Base-by-base conservation (phyloP, 495 filamentous ascomycete genomes). In the Xylaria flabelliformis region DNA sequence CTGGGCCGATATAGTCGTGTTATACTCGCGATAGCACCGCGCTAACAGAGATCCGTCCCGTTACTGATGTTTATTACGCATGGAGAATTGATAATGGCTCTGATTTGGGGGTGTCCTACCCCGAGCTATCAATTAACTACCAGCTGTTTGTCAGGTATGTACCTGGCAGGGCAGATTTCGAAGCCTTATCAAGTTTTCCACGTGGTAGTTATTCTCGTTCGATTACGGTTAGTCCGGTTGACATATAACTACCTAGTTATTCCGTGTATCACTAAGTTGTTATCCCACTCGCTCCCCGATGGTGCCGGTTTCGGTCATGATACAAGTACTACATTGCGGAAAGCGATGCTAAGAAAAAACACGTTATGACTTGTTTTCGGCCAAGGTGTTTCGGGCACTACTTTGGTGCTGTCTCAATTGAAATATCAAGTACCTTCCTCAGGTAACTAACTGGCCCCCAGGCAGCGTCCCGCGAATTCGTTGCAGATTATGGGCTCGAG, bases 21-120 rank as follows among this genome's bases (percentile, higher is more conserved):
- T 48, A 36, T 9, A 12, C 7, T 64, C 36, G 15, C 7, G 63
- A 65, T 65, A 65, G 63, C 41, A 42, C 21, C 29, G 41, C 48
- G 46, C 24, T 34, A 42, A 48, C 36, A 51, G 19, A 13, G n/a
- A 32, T 53, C 2, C 13, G 21, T 66, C 26, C 64, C 39, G 19
- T 67, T n/a, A 67, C 64, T 53, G 64, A 51, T 41, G 46, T 24
- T 53, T 53, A 67, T 53, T 67, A 64, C 62, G 12, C 42, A 46
- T 32, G 42, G 41, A 65, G 13, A 46, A 19, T 26, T 42, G 59
- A 42, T 42, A 24, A 5, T 63, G 39, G n/a, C 34, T 36, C 34
- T 36, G 34, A 7, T 36, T 12, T 41, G 13, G 53, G 19, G 34
- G 17, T 58, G 24, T 39, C 6, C 36, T 39, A 6, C 6, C 36